Evolutionary conservation across 1,139 yeast species (phyloP).

Genomic region (Lodderomyces metapsilosis): DNA sequence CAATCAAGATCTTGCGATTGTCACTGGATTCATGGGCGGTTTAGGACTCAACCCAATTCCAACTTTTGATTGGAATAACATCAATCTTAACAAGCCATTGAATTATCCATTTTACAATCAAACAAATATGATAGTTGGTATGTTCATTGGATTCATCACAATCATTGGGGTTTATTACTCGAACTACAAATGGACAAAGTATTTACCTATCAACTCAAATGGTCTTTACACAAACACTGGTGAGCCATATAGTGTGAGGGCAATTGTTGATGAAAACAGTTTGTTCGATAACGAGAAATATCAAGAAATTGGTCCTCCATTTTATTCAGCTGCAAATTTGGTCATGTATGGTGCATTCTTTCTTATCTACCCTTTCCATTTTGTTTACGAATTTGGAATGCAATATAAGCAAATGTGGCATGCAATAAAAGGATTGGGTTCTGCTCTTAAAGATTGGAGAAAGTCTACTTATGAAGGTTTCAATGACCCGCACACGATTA

Average conservation of each 20-base stretch:
- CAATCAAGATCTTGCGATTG: constrained; percentile 43
- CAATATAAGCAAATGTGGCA: constrained; percentile 23
- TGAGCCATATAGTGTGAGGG: constrained; percentile 36
- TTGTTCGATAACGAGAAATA: constrained; percentile 42
- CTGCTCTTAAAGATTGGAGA: constrained; percentile 12
- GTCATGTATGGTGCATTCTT: constrained; percentile 58
- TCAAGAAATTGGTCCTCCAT: constrained; percentile 48
- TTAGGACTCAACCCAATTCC: constrained; percentile 59
- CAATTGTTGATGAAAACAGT: constrained; percentile 37
- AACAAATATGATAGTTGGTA: constrained; percentile 42
- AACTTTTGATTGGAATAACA: constrained; percentile 51
- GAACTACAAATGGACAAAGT: constrained; percentile 52
- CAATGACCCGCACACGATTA: constrained; percentile 54
- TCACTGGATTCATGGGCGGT: constrained; percentile 57
- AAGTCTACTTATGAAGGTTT: constrained; percentile 18
- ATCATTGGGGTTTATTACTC: constrained; percentile 49
- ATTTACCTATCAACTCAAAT: constrained; percentile 55
- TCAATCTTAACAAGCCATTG: constrained; percentile 25
- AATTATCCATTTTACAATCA: constrained; percentile 48
- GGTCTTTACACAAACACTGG: constrained; percentile 47
- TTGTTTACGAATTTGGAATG: constrained; percentile 41
- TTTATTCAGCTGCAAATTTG: constrained; percentile 37
- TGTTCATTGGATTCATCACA: constrained; percentile 40
- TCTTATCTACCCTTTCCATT: constrained; percentile 55
- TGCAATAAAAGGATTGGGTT: constrained; percentile 14